Base-by-base conservation (phyloP, 306 rosid species). In the Lupinus albus region DNA sequence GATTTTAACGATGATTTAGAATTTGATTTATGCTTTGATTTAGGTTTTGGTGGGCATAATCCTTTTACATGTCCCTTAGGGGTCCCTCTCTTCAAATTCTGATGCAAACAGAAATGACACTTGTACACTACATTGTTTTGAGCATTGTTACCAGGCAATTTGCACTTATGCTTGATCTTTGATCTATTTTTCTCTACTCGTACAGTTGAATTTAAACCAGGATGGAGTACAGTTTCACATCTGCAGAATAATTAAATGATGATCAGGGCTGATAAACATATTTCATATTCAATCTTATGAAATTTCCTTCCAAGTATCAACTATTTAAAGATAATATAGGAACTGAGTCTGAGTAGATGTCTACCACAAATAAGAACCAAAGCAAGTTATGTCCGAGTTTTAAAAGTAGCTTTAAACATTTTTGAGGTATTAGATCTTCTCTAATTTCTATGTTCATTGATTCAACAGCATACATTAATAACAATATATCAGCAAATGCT, bases 211-310 rank as follows among this genome's bases (percentile, higher is more conserved):
- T 92, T 92, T 64, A 75, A 69, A 15, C 89, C 94, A 9, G 95
- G 93, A 75, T 84, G 87, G 25, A 89, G 89, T 65, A 86, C 41
- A 13, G 85, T 86, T 83, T 89, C 96, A 36, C 98, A 89, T 67
- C 98, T 92, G 84, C 20, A 78, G 56, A 72, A 48, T 35, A 51
- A 33, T 57, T 57, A 58, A 61, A 70, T 56, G 33, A 18, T 67
- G 45, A 74, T 49, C 53, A 38, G 0, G 35, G 45, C 50, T 50
- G 44, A 5, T 17, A 59, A 69, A 36, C 33, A 61, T 8, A 15
- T 54, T 56, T 54, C 18, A 57, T 5, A 46, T 1, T 12, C 15
- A 69, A 33, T 49, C 28, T 25, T 33, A 44, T 14, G 42, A 45
- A 71, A 28, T 7, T 15, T 54, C 38, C 38, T 33, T 33, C 35